These are phyloP conservation scores for Chaetomiaceae sp. DNA, from an alignment of 2,329 filamentous ascomycete genomes.

Conservation along the genomic window DNA sequence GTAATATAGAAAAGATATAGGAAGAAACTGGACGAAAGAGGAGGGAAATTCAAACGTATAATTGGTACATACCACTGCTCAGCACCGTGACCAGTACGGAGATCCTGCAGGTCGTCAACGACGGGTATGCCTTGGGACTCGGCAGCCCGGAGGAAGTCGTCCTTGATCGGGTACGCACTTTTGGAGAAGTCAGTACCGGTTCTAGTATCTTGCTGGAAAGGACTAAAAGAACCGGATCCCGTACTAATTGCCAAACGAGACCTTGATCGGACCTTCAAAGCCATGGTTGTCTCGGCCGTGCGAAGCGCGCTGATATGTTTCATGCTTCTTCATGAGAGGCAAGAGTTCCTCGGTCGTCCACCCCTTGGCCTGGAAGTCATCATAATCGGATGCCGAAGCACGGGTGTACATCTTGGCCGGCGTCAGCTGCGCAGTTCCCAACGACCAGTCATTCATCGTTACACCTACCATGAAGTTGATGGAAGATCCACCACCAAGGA, in stretches of 20 bases:
- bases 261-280: conserved; percentile 76
- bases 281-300: conserved; percentile 68
- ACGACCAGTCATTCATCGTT: background rate
- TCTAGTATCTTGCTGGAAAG: too few relatives aligned
- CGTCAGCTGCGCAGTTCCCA: conserved; percentile 6
- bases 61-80: conserved; percentile 64
- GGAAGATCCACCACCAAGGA: conserved; percentile 67
- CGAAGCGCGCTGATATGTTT: conserved; percentile 67
- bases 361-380: conserved; percentile 76
- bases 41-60: too few relatives aligned
- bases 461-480: conserved; percentile 70
- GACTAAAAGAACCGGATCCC: background rate
- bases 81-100: conserved; percentile 64
- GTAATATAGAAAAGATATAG: too few relatives aligned
- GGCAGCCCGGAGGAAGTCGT: conserved; percentile 55
- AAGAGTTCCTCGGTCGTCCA: conserved; percentile 73
- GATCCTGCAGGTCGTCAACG: conserved; percentile 72
- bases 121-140: conserved; percentile 53
- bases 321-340: conserved; percentile 75
- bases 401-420: conserved; percentile 63
- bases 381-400: conserved; percentile 67
- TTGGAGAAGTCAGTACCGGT: background rate
- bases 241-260: conserved; percentile 71
- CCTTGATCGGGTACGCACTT: conserved; percentile 71
- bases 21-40: too few relatives aligned